Evolutionary conservation across 257 asterid genomes (phyloP), one percentile per base, ranked within the genome.

Genomic region (Asclepias syriaca): DNA sequence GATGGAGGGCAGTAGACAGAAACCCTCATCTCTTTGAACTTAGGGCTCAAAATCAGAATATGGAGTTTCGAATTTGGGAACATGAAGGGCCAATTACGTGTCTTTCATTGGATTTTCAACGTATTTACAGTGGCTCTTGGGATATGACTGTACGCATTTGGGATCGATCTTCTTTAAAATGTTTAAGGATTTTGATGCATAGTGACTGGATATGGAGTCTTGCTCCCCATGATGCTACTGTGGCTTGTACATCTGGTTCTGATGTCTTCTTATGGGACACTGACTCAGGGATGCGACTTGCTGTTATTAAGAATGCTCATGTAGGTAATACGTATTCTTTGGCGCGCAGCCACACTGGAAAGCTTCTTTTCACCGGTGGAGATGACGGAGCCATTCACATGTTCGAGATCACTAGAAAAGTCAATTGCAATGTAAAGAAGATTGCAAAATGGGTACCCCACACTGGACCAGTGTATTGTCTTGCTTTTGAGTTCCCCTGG

Each of bases 151-250:
- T 94, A 3, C 92, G 97, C 64, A 76, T 89, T 50, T 91, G 97
- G 97, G 99, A 91, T 65, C 88, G 97, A 54, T 71, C 81, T 58
- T 75, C 90, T 66, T 78, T 89, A 76, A 81, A 84, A 77, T 91
- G 99, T 75, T 68, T 87, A 88, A 84, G 86, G 22, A 84, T 88
- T 69, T 66, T 94, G 83, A 69, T 81, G 79, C 98, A 95, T 46
- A 82, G 81, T 69, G 99, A 95, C 77, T 95, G 99, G 99, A 95
- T 95, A 49, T 92, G 97, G 99, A 90, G 89, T 74, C 96, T 95
- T 53, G 89, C 74, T 24, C 97, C 98, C 65, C 96, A 87, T 77
- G 97, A 89, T 70, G 82, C 85, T 54, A 81, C 94, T 15, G 82
- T 94, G 59, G 93, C 84, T 66, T 91, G 90, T 68, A 81, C 95